Conservation (phyloP, 805 yeast genomes). For the Jamesozyma rosinii region DNA sequence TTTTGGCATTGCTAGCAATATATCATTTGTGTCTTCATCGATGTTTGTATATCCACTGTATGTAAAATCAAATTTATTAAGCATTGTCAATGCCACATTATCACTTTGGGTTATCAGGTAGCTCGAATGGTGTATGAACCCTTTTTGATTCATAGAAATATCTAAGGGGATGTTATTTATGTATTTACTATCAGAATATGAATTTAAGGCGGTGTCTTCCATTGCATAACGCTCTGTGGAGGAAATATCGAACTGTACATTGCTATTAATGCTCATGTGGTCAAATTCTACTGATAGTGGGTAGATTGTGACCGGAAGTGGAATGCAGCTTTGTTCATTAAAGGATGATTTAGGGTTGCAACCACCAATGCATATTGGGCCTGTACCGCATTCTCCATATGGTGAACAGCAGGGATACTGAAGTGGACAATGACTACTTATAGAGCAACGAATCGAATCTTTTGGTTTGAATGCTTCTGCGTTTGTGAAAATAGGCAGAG, state of each 20-base stretch:
- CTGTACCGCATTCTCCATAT: conserved; percentile 74
- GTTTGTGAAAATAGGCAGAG: neutral
- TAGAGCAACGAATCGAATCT: conserved; percentile 18
- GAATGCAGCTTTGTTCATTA: conserved; percentile 63
- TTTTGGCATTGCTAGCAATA: conserved; percentile 72
- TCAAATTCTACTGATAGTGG: conserved; percentile 10
- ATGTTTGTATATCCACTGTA: conserved; percentile 47
- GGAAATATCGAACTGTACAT: neutral
- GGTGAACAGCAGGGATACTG: conserved; percentile 80
- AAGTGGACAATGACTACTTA: conserved; percentile 50
- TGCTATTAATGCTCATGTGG: neutral
- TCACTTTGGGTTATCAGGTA: conserved; percentile 23
- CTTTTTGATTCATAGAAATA: conserved; percentile 9
- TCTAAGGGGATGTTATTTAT: neutral
- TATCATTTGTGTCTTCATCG: conserved; percentile 37
- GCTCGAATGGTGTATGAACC: conserved; percentile 23
- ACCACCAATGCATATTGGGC: conserved; percentile 70
- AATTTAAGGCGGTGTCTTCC: conserved; percentile 1
- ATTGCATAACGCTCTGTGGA: conserved; percentile 3
- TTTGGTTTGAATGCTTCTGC: conserved; percentile 22
- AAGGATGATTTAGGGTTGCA: conserved; percentile 73
- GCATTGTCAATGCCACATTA: conserved; percentile 50
- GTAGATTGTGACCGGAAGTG: conserved; percentile 60
- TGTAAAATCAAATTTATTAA: conserved; percentile 53
- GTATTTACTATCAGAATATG: neutral